Evolutionary conservation across 2,329 filamentous ascomycete genomes (phyloP), one percentile per base, ranked within the genome.

Genomic region (Endoconidiophora polonica): DNA sequence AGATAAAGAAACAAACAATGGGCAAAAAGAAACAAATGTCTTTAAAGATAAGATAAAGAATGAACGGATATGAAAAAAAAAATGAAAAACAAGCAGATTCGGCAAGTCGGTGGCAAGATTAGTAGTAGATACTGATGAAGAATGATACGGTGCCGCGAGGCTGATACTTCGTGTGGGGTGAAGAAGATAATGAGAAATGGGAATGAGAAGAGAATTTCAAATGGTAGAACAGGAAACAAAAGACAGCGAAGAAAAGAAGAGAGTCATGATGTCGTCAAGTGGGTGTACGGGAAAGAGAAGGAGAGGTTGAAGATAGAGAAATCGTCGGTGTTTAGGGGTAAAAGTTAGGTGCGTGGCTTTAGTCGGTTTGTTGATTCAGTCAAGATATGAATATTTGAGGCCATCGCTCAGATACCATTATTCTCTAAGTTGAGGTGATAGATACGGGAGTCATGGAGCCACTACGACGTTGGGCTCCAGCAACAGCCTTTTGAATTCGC

Each of bases 381-480:
- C 26, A 33, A 33, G 26, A 33, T 33, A 33, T 33, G 26, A 33
- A 33, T 10, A 2, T 33, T 33, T 33, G 26, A 10, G 2, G 26
- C 12, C 26, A 5, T 33, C 5, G 7, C 26, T 9, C 5, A 33
- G 7, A 10, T 33, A 33, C 12, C 26, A 33, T 33, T 9, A 10
- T 33, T 33, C 26, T 33, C 26, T 49, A 49, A 23, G 49, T 53
- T 7, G 51, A 53, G 4, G 39, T 50, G 16, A 53, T 45, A 14
- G 51, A 53, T 20, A 50, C 42, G 12, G 51, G 51, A 14, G 51
- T 53, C n/a, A 50, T 46, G 9, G 51, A 53, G 12, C 51, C 51
- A 39, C 48, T 53, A 5, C 47, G 47, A 9, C 47, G 51, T 23
- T 53, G 51, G 44, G 22, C 44, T 29, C 43, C 43, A 44, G 42